Percentiles rank a stretch among this genome's conserved stretches.
Evolutionary conservation across 805 yeast genomes (phyloP).

Genomic region (Saturnispora ahearnii): DNA sequence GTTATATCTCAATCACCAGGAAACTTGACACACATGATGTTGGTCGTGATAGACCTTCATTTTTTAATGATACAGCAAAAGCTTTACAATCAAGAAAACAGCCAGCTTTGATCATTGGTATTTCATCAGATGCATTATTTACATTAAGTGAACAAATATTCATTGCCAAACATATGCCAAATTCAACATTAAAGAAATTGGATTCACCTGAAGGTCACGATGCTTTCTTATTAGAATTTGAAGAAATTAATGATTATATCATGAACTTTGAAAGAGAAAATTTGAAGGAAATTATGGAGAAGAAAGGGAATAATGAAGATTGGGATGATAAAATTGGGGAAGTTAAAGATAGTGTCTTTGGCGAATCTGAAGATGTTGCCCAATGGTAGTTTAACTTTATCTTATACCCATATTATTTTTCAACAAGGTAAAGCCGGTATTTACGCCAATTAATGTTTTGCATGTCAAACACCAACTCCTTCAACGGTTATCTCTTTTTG

Average conservation of each 20-base stretch:
- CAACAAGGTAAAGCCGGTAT: constrained; percentile 11
- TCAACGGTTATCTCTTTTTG: constrained; percentile 7
- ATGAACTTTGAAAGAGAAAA: constrained; percentile 52
- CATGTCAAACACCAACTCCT: constrained; percentile 2
- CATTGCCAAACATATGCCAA: constrained; percentile 65
- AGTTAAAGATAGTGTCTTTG: constrained; percentile 65
- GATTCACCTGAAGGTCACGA: constrained; percentile 96
- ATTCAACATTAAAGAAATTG: constrained; percentile 58
- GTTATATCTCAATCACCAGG: constrained; percentile 88
- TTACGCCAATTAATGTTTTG: constrained; percentile 1
- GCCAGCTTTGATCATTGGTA: constrained; percentile 83
- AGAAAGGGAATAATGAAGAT: constrained; percentile 38
- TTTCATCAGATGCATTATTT: constrained; percentile 85
- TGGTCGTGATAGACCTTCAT: constrained; percentile 57
- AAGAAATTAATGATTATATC: constrained; percentile 64
- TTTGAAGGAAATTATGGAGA: constrained; percentile 50
- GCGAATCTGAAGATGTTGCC: constrained; percentile 94
- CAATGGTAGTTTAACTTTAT: constrained; percentile 54
- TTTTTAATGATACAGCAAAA: constrained; percentile 31
- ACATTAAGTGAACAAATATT: constrained; percentile 87
- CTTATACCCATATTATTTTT: constrained; percentile 7
- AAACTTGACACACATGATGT: constrained; percentile 94
- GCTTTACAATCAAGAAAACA: constrained; percentile 54
- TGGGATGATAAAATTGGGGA: constrained; percentile 38
- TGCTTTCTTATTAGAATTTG: constrained; percentile 88